Evolutionary conservation across 225 moss, liverwort and hornwort genomes (phyloP), one percentile per base, ranked within the genome.

Genomic region (Polytrichum commune): DNA sequence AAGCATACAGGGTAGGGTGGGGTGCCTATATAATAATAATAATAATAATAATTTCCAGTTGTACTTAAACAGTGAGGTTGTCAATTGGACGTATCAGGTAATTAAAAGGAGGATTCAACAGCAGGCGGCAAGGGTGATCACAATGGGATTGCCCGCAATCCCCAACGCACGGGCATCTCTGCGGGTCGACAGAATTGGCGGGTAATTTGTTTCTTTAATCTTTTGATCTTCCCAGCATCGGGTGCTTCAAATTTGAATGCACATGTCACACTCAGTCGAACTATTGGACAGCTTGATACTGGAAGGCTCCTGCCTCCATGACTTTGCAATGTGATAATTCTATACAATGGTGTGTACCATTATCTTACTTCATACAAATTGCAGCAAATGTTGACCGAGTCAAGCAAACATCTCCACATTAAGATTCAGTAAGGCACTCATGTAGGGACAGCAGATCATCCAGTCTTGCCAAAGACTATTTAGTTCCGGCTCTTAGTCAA

Each of bases 121-220:
- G 30, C 32, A 62, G 71, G 55, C 63, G 22, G 63, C 66, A 16
- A 75, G 75, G 19, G 74, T 67, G 72, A 63, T 29, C 35, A 72
- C 78, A 58, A 87, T 87, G 87, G 87, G 83, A 22, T 46, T 81
- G 74, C 81, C 79, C 67, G 81, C 61, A 29, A 54, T 78, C 20
- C 67, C 72, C n/a, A 60, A 77, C 22, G 54, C 73, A 62, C 69
- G 29, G 74, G 81, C 81, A 64, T 78, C 81, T 61, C 76, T 84
- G 38, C 79, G 83, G 66, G 83, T 84, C 63, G 83, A 87, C 63
- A 84, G 74, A 74, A 76, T 87, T 74, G 87, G 79, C 76, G 81
- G 87, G 87, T 87, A 62, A 9, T 69, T 46, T 60, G 62, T 1
- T 62, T 54, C 27, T 27, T 38, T 18, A 26, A 28, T 64, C 33